Evolutionary conservation across 768 basidiomycete species (phyloP).

Genomic region (Amanita thiersii): DNA sequence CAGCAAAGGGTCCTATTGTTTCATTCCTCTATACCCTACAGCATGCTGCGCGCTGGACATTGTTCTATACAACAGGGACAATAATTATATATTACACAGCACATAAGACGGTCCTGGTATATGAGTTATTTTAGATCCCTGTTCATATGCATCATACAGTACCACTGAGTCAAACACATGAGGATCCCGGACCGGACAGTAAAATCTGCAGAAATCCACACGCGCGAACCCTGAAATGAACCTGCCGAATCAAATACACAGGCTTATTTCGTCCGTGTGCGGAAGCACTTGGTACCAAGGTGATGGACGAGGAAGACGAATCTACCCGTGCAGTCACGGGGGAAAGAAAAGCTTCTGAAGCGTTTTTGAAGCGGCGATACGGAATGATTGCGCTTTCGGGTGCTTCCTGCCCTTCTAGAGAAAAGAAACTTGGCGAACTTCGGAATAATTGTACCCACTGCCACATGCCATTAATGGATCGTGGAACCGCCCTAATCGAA

Average conservation of each 20-base stretch:
- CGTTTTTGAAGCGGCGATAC: conserved; percentile 6
- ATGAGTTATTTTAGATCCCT: too few relatives aligned
- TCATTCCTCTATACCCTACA: too few relatives aligned
- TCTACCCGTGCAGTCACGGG: not conserved
- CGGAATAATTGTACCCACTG: conserved; percentile 27
- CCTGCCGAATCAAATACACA: not conserved
- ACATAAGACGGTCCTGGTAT: too few relatives aligned
- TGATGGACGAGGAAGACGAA: conserved; percentile 1
- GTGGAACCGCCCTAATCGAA: conserved; percentile 5
- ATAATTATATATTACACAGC: too few relatives aligned
- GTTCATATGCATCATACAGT: not conserved
- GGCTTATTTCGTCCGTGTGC: conserved; percentile 3
- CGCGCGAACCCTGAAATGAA: conserved; percentile 1
- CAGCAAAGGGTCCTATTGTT: too few relatives aligned
- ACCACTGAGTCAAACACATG: conserved; percentile 3
- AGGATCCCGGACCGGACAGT: conserved; percentile 9
- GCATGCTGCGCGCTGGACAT: too few relatives aligned
- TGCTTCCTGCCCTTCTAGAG: conserved; percentile 1
- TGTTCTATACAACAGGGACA: too few relatives aligned
- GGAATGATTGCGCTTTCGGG: conserved; percentile 3
- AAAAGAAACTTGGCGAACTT: conserved; percentile 16
- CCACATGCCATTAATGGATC: conserved; percentile 21
- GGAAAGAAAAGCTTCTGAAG: too few relatives aligned
- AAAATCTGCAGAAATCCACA: conserved; percentile 1
- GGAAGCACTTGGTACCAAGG: conserved; percentile 8